Percentiles rank a stretch among this genome's conserved stretches.
Evolutionary conservation across 257 asterid species (phyloP).

Genomic region (Orobanche coerulescens): DNA sequence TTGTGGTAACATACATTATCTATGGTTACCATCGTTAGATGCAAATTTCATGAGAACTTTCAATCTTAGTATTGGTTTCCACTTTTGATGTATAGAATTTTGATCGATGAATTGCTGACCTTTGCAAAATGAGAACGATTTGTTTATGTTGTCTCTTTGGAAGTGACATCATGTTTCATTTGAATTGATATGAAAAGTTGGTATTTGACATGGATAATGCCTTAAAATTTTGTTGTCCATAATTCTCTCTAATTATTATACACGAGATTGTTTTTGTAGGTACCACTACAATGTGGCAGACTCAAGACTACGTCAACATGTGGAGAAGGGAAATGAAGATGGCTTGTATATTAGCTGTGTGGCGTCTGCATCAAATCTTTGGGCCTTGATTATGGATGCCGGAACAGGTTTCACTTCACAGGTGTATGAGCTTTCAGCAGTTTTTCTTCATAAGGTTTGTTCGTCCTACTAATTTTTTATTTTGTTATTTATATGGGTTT

Average conservation of each 20-base stretch:
- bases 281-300: constrained; percentile 85
- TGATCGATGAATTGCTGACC: background rate
- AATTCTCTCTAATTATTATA: background rate
- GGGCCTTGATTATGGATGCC: constrained; percentile 99
- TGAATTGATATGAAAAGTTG: background rate
- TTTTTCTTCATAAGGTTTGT: constrained; percentile 83
- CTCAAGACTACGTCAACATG: constrained; percentile 71
- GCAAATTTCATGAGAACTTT: background rate
- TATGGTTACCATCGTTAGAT: background rate
- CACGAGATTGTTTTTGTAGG: constrained; percentile 26
- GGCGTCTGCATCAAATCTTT: constrained; percentile 83
- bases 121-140: background rate
- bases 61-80: background rate
- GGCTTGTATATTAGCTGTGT: constrained; percentile 91
- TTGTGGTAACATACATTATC: no score
- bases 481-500: background rate
- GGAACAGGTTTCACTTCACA: constrained; percentile 85
- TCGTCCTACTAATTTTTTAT: background rate
- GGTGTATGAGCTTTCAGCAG: constrained; percentile 87
- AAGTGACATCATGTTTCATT: background rate
- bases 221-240: background rate
- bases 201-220: background rate
- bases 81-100: background rate
- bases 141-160: background rate
- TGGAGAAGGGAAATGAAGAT: constrained; percentile 93